phyloP scores from a whole-genome alignment of 345 rosid species.

The Hibiscus syriacus region DNA sequence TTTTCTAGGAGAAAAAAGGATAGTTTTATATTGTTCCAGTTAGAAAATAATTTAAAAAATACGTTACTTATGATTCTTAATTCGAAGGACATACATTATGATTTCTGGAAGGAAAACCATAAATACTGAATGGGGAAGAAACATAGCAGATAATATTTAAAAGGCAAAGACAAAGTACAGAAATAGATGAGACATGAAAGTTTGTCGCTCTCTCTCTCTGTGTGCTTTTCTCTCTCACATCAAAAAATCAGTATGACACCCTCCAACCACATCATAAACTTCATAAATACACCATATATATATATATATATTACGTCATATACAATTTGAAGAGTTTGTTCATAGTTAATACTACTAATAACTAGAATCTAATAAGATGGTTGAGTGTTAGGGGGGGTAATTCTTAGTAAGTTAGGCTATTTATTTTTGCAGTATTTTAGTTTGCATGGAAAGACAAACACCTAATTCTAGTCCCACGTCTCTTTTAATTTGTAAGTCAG shows the following conservation, averaged over 20 bases:
- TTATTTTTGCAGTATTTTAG: too few relatives aligned
- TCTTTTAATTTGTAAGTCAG: not conserved
- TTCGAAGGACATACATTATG: constrained; percentile 34
- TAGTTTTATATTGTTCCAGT: not conserved
- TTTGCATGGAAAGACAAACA: not conserved
- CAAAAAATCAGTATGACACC: constrained; percentile 8
- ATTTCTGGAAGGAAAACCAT: constrained; percentile 16
- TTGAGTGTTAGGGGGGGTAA: not conserved
- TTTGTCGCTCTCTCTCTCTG: constrained; percentile 30
- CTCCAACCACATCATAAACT: constrained; percentile 22
- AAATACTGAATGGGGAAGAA: constrained; percentile 19
- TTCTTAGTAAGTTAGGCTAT: too few relatives aligned
- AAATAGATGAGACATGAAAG: constrained; percentile 33
- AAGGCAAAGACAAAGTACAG: constrained; percentile 29
- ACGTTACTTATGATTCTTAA: too few relatives aligned
- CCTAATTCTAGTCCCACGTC: not conserved
- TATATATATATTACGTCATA: too few relatives aligned
- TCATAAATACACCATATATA: constrained; percentile 15
- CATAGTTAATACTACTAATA: too few relatives aligned
- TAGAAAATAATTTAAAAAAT: not conserved
- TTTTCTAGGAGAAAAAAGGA: not conserved
- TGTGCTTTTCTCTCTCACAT: constrained; percentile 7
- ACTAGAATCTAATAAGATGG: not conserved
- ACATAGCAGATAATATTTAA: constrained; percentile 14
- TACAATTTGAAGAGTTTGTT: too few relatives aligned